Evolutionary conservation across 768 basidiomycete genomes (phyloP), one percentile per base, ranked within the genome.

Genomic region (Macrolepiota dolichaula): DNA sequence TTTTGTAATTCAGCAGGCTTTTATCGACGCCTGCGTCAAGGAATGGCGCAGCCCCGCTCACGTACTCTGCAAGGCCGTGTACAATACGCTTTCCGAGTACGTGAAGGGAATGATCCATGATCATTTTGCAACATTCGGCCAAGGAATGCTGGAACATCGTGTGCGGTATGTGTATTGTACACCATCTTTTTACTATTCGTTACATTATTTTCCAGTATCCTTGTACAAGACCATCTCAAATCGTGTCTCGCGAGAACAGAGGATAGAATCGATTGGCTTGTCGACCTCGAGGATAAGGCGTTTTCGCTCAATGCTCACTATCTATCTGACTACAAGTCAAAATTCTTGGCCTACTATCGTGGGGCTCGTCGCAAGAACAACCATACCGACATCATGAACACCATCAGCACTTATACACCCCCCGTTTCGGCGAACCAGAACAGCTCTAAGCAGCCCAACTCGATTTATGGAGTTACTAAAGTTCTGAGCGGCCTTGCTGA

Each of bases 251-350:
- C 72, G 0, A 68, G 65, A 3, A 72, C 84, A 0, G 72, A 78
- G 36, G 66, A 71, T 17, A 77, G 71, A 47, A 74, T 89, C 10
- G 57, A 71, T 0, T 85, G 83, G 82, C 72, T 86, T 0, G 69
- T 85, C 4, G 67, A 69, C 0, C 68, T 87, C 11, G 87, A 89
- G 62, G 61, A 66, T n/a, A 69, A 69, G 0, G 82, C 86, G 0
- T 79, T 77, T 10, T 84, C 85, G 0, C 67, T 83, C 17, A 87
- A 86, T 51, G 77, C 77, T 0, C 79, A 82, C 32, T 84, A 85
- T 55, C 78, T 81, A 4, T 40, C 74, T 0, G 77, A 82, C 64
- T 87, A 76, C 66, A 70, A 66, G 51, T 64, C 64, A 44, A 75
- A 74, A 53, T 74, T 86, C 66, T 63, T 85, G 0, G 60, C 75